Percentiles rank a stretch among this genome's conserved stretches.
Conservation (phyloP, 1,284 basidiomycete genomes). For the Leccinum subfulvum region DNA sequence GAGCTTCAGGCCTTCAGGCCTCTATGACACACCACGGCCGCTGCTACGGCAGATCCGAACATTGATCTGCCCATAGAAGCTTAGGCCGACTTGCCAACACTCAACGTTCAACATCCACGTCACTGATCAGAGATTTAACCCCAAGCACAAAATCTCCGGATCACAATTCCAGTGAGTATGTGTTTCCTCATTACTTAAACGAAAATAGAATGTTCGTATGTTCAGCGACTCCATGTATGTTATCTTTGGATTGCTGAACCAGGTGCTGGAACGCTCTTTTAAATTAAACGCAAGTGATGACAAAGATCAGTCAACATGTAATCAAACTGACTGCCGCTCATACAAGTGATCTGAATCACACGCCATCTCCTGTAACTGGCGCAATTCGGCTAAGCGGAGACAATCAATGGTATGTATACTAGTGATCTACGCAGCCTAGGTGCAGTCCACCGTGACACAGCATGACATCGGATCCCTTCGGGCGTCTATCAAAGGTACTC, state of each 20-base stretch:
- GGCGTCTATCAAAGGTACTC: no score
- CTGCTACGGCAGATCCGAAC: not conserved
- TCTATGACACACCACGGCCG: not conserved
- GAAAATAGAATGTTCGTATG: not conserved
- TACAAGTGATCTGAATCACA: not conserved
- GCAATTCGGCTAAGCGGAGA: not conserved
- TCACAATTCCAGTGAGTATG: not conserved
- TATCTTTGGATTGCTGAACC: not conserved
- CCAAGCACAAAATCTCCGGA: not conserved
- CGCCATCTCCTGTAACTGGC: not conserved
- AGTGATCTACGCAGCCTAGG: not conserved
- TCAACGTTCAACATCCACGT: not conserved
- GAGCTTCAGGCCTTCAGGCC: not conserved
- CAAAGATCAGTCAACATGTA: not conserved
- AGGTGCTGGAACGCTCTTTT: not conserved
- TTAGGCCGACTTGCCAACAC: not conserved
- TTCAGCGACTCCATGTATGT: not conserved
- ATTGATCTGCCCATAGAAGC: not conserved
- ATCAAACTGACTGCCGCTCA: slow-evolving; percentile 3
- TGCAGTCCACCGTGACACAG: not conserved
- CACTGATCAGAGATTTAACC: not conserved
- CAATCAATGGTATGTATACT: not conserved
- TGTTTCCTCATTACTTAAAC: no score
- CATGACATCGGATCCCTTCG: not conserved
- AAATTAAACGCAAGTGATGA: not conserved